Conservation (phyloP, 768 basidiomycete genomes). For the Thelephora ganbajun region DNA sequence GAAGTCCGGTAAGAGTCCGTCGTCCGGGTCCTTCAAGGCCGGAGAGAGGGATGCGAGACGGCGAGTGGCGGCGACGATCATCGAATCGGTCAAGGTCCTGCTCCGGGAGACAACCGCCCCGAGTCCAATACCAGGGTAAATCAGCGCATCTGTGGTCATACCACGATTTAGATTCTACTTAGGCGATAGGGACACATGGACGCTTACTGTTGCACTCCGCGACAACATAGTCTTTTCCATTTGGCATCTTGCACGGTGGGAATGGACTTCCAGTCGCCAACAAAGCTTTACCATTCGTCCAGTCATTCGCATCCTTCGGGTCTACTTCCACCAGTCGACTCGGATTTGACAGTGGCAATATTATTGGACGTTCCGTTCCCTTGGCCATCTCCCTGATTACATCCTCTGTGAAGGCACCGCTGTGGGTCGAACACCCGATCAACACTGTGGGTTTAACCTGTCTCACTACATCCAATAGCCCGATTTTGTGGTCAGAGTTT, state of each 20-base stretch:
- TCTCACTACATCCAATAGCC: conserved; percentile 56
- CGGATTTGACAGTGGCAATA: conserved; percentile 78
- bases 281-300: conserved; percentile 70
- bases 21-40: conserved; percentile 54
- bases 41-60: conserved; percentile 69
- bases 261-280: conserved; percentile 82
- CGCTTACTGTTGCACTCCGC: conserved; percentile 63
- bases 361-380: conserved; percentile 60
- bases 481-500: conserved; percentile 31
- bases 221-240: conserved; percentile 51
- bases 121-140: conserved; percentile 79
- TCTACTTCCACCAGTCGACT: conserved; percentile 62
- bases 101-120: conserved; percentile 63
- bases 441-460: conserved; percentile 67
- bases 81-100: conserved; percentile 56
- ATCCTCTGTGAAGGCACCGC: conserved; percentile 67
- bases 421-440: conserved; percentile 72
- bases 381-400: conserved; percentile 56
- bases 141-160: conserved; percentile 40
- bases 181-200: background rate
- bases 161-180: background rate
- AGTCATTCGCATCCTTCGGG: conserved; percentile 56
- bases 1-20: conserved; percentile 65
- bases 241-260: conserved; percentile 51
- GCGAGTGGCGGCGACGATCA: conserved; percentile 74